phyloP scores from a whole-genome alignment of 1,139 yeast genomes.

The Blastobotrys indianensis region DNA sequence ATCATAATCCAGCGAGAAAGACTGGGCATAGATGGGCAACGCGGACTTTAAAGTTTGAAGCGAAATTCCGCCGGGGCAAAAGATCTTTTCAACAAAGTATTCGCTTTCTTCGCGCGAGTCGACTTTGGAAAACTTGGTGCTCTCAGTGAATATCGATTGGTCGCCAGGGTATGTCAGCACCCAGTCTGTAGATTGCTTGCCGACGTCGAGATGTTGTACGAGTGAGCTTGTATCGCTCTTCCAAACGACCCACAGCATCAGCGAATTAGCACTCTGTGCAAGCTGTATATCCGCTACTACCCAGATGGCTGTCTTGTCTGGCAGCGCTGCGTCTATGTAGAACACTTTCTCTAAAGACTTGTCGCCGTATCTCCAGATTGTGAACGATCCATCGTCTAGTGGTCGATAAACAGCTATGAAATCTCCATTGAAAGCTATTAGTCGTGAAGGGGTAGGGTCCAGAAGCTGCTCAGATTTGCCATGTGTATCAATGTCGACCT shows the following conservation, averaged over 20 bases:
- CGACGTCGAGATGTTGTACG: constrained; percentile 35
- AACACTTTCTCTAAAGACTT: constrained; percentile 30
- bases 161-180: constrained; percentile 6
- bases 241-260: constrained; percentile 46
- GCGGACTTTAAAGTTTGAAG: constrained; percentile 42
- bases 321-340: constrained; percentile 19
- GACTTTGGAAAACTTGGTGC: constrained; percentile 12
- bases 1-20: constrained; percentile 16
- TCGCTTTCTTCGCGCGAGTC: constrained; percentile 31
- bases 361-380: constrained; percentile 37
- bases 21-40: constrained; percentile 34
- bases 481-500: constrained; percentile 8
- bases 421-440: constrained; percentile 11
- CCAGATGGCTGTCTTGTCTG: constrained; percentile 45
- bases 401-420: constrained; percentile 38
- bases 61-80: constrained; percentile 46
- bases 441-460: constrained; percentile 7
- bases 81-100: constrained; percentile 40
- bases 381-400: constrained; percentile 41
- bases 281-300: constrained; percentile 36
- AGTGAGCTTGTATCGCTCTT: constrained; percentile 56
- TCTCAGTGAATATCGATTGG: constrained; percentile 8
- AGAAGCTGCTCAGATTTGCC: constrained; percentile 3
- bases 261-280: constrained; percentile 13
- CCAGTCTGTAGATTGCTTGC: constrained; percentile 10